A percentile compares a stretch with the other conserved stretches of the same genome.
phyloP scores from a whole-genome alignment of 257 asterid genomes.

The Solanum etuberosum region DNA sequence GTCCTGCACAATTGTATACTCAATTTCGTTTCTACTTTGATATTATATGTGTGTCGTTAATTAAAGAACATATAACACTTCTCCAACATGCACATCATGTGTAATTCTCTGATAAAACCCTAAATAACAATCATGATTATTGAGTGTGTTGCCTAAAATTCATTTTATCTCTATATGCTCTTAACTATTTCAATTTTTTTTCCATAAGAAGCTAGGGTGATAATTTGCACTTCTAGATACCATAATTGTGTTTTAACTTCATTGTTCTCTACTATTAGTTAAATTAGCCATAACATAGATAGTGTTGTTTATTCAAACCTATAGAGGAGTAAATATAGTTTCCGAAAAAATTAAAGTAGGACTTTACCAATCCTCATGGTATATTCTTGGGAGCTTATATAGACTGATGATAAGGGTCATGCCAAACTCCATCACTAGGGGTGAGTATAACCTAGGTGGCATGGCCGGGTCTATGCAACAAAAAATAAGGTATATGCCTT shows the following conservation, averaged over 20 bases:
- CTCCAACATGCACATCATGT: background rate
- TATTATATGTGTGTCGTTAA: background rate
- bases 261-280: background rate
- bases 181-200: background rate
- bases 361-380: no score
- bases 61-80: background rate
- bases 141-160: background rate
- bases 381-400: no score
- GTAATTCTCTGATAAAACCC: background rate
- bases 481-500: no score
- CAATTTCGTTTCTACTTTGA: background rate
- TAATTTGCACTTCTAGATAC: background rate
- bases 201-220: background rate
- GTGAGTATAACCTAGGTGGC: no score
- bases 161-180: background rate
- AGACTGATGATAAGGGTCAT: no score
- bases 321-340: background rate
- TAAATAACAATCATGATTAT: background rate
- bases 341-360: no score
- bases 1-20: background rate
- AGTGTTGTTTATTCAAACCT: background rate
- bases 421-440: no score
- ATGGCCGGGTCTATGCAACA: no score
- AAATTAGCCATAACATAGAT: background rate
- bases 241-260: background rate